Base-by-base conservation (phyloP, 2,329 filamentous ascomycete genomes). In the Pseudogymnoascus sp. region DNA sequence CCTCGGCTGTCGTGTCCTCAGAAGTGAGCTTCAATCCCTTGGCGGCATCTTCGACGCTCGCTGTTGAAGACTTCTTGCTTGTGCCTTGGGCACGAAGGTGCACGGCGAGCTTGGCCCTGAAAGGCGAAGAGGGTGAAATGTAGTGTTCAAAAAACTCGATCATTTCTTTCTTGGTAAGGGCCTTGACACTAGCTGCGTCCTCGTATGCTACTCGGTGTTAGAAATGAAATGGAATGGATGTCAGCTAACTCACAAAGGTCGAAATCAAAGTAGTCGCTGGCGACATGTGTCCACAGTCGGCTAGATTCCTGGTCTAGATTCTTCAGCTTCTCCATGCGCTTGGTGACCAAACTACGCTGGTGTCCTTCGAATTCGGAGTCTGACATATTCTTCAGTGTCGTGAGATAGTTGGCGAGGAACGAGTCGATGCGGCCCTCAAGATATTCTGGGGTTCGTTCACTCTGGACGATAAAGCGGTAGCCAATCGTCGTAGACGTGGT, bases 381-480 rank as follows among this genome's bases (percentile, higher is more conserved):
- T 2, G 82, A 82, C 92, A 97, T 96, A 2, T 86, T 80, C 52
- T 84, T 79, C 25, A 97, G 75, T 2, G 78, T 86, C 45, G 82
- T 78, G 18, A 81, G 83, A 65, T 91, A 92, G 12, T 80, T 79
- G 25, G 78, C 78, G 40, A 99, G 76, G 79, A 97, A 97, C 1
- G 85, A 81, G 70, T 97, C 91, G 65, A 97, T 96, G 18, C 94
- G 86, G 4, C 85, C 83, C 71, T 97, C 92, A 1, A 99, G 79
- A 70, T 95, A 97, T 42, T 87, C 81, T 0, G 90, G 88, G 2
- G 87, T 86, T 72, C 88, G 88, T 75, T 99, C 93, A 72, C 91
- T 96, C 77, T 99, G 94, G 31, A 99, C 91, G 65, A 97, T 83
- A 66, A 99, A 88, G 5, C 92, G 84, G 75, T 94, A 94, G 0